Evolutionary conservation across 768 basidiomycete genomes (phyloP).

Genomic region (Suillus decipiens): DNA sequence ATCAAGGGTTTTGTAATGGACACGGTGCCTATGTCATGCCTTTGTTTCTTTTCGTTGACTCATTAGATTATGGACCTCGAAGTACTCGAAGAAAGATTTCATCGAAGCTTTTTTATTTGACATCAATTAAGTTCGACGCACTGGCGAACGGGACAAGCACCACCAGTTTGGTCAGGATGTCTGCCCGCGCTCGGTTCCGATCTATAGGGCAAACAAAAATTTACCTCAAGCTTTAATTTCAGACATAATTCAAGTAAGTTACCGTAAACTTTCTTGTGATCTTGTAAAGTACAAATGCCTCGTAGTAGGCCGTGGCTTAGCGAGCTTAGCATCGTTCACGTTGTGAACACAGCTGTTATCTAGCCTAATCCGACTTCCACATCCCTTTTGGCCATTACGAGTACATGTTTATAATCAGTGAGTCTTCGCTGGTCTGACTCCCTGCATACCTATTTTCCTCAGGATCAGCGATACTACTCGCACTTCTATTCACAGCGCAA

Average conservation of each 20-base stretch:
- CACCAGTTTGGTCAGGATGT: background rate
- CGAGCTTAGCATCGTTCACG: background rate
- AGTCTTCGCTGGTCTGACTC: background rate
- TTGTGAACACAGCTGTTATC: background rate
- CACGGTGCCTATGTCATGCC: conserved; percentile 35
- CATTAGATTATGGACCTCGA: background rate
- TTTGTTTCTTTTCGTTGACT: background rate
- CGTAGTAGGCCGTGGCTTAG: background rate
- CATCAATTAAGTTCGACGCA: background rate
- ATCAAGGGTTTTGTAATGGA: background rate
- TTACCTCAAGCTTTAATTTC: too few relatives aligned
- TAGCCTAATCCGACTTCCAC: background rate
- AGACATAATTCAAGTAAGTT: background rate
- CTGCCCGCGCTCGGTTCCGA: background rate
- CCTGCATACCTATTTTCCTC: background rate
- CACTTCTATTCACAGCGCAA: background rate
- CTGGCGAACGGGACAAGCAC: background rate
- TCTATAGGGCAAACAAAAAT: background rate
- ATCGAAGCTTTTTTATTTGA: too few relatives aligned
- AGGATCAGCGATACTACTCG: background rate
- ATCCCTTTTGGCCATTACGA: background rate
- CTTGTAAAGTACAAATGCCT: background rate
- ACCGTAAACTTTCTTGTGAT: background rate
- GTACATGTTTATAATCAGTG: background rate
- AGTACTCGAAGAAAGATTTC: background rate